A percentile compares a stretch with the other conserved stretches of the same genome.
Evolutionary conservation across 2,329 filamentous ascomycete species (phyloP).

Genomic region (Microdochium bolleyi): DNA sequence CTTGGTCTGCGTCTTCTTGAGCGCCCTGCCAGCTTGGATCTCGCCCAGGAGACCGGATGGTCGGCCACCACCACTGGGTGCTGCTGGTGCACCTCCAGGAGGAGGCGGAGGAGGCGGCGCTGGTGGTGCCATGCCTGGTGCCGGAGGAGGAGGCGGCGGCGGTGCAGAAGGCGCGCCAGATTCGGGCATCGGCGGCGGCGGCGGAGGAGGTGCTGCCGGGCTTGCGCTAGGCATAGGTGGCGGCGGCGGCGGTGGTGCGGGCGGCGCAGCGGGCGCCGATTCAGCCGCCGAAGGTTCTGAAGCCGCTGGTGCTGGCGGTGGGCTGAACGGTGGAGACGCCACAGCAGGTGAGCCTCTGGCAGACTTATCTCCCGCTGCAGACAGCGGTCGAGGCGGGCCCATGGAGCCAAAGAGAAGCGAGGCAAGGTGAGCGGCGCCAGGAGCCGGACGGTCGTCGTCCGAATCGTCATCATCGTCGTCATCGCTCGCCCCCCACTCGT

Average conservation of each 20-base stretch:
- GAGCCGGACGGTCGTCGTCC: constrained; percentile 71
- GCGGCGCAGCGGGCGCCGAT: background rate
- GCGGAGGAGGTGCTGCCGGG: constrained; percentile 23
- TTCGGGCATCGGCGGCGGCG: constrained; percentile 27
- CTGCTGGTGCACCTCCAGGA: constrained; percentile 32
- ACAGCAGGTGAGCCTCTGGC: constrained; percentile 29
- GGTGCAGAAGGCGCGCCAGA: constrained; percentile 28
- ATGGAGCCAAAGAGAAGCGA: constrained; percentile 96
- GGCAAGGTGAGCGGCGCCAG: constrained; percentile 83
- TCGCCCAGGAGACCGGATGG: constrained; percentile 66
- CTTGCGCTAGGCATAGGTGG: constrained; percentile 27
- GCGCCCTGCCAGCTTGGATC: constrained; percentile 69
- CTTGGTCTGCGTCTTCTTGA: constrained; percentile 86
- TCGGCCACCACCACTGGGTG: constrained; percentile 37
- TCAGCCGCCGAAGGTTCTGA: constrained; percentile 11
- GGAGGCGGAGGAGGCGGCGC: constrained; percentile 35
- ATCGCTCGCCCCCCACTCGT: constrained; percentile 82
- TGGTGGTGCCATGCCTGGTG: constrained; percentile 27
- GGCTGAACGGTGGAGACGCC: constrained; percentile 23
- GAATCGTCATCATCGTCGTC: constrained; percentile 59
- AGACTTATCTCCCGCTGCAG: constrained; percentile 67
- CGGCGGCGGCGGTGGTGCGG: constrained; percentile 21
- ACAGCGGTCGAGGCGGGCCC: constrained; percentile 84
- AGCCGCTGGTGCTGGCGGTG: constrained; percentile 17
- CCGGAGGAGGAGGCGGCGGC: constrained; percentile 34